phyloP scores from a whole-genome alignment of 2,329 filamentous ascomycete species.

The Penicillium sp. region DNA sequence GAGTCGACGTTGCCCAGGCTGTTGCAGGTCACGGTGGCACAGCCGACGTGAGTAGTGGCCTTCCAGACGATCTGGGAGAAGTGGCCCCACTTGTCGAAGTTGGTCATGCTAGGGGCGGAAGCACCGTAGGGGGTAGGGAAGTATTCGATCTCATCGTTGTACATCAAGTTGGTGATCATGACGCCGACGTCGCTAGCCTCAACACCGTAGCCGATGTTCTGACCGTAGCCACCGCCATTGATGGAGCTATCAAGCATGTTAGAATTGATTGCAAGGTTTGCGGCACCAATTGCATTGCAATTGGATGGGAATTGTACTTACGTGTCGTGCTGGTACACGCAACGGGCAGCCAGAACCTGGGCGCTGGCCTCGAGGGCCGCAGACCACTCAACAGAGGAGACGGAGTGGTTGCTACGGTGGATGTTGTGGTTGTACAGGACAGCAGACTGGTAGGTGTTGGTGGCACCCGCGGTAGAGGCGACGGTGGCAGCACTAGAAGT shows the following conservation, averaged over 20 bases:
- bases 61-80: conserved; percentile 79
- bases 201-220: conserved; percentile 83
- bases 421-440: conserved; percentile 79
- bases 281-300: background rate
- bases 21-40: conserved; percentile 58
- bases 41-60: conserved; percentile 66
- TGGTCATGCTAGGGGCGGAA: conserved; percentile 63
- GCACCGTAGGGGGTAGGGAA: conserved; percentile 66
- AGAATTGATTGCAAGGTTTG: conserved; percentile 43
- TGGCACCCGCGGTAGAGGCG: conserved; percentile 38
- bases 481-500: conserved; percentile 49
- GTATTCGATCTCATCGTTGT: conserved; percentile 74
- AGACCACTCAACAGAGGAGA: conserved; percentile 69
- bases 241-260: conserved; percentile 48
- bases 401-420: conserved; percentile 83
- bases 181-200: conserved; percentile 63
- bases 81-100: conserved; percentile 74
- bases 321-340: conserved; percentile 78
- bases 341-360: conserved; percentile 66
- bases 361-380: conserved; percentile 69
- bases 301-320: conserved; percentile 54
- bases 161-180: conserved; percentile 83
- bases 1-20: conserved; percentile 51
- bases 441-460: conserved; percentile 41
- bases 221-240: conserved; percentile 73